Evolutionary conservation across 176 grass and related monocot genomes (phyloP).

Genomic region (Oryza meridionalis): DNA sequence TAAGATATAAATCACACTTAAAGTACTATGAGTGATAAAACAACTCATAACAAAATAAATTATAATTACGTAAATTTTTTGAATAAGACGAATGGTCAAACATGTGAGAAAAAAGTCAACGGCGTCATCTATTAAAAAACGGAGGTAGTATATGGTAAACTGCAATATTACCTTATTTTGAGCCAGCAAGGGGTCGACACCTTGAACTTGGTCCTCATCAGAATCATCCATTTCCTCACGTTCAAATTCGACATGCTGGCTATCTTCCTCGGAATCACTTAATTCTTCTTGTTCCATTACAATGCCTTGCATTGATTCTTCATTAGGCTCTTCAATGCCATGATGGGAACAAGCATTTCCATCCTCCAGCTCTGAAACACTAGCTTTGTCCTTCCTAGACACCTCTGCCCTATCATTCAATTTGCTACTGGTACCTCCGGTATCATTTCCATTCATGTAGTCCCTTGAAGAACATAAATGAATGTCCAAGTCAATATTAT

Average conservation of each 20-base stretch:
- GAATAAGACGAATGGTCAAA: too few relatives aligned
- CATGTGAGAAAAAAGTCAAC: too few relatives aligned
- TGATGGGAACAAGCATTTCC: slow-evolving; percentile 44
- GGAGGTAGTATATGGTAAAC: too few relatives aligned
- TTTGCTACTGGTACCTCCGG: slow-evolving; percentile 36
- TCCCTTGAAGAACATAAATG: slow-evolving; percentile 60
- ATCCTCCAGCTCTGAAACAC: slow-evolving; percentile 35
- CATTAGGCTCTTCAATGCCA: slow-evolving; percentile 52
- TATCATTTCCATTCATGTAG: slow-evolving; percentile 37
- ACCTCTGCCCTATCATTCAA: slow-evolving; percentile 30
- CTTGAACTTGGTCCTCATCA: slow-evolving; percentile 69
- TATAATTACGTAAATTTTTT: too few relatives aligned
- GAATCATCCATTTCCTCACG: slow-evolving; percentile 87
- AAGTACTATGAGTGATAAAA: too few relatives aligned
- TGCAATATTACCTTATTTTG: slow-evolving; percentile 52
- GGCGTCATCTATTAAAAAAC: too few relatives aligned
- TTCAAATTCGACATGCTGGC: slow-evolving; percentile 84
- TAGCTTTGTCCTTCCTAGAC: slow-evolving; percentile 38
- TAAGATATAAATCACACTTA: too few relatives aligned
- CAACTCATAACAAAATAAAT: too few relatives aligned
- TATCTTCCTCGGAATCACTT: slow-evolving; percentile 89
- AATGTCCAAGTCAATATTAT: slow-evolving; percentile 81
- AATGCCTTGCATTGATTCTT: slow-evolving; percentile 75
- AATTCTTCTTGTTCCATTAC: slow-evolving; percentile 97
- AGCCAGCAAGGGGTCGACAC: slow-evolving; percentile 25